Percentiles rank a stretch among this genome's conserved stretches.
Evolutionary conservation across 345 rosid species (phyloP).

Genomic region (Alliaria petiolata): DNA sequence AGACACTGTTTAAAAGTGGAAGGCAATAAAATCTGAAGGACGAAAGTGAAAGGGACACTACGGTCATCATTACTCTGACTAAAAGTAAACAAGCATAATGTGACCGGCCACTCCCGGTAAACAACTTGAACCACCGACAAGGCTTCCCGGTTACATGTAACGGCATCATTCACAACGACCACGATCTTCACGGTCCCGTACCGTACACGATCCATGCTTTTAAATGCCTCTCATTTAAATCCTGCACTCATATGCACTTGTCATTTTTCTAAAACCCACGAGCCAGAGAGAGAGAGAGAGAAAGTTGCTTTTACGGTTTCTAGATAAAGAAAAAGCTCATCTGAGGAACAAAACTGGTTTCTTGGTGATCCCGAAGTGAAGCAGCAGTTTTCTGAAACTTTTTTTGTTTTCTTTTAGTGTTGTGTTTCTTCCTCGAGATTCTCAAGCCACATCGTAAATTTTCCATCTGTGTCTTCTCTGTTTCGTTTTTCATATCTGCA

Average conservation of each 20-base stretch:
- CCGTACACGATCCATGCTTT: not conserved
- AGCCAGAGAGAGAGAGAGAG: not conserved
- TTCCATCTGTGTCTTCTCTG: not conserved
- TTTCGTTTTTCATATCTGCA: not conserved
- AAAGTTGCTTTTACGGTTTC: slow-evolving; percentile 15
- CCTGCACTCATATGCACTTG: too few species aligned
- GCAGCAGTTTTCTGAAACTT: not conserved
- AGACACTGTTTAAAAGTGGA: slow-evolving; percentile 11
- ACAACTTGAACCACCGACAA: slow-evolving; percentile 31
- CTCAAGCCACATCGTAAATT: not conserved
- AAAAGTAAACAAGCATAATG: slow-evolving; percentile 14
- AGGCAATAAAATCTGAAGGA: slow-evolving; percentile 12
- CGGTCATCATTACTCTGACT: slow-evolving; percentile 13
- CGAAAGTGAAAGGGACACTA: slow-evolving; percentile 7
- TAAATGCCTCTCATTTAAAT: not conserved
- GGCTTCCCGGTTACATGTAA: slow-evolving; percentile 23
- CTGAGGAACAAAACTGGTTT: not conserved
- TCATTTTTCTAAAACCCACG: not conserved
- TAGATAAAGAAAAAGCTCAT: not conserved
- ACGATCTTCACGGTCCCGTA: slow-evolving; percentile 19
- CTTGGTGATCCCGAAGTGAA: slow-evolving; percentile 12
- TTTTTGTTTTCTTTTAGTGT: not conserved
- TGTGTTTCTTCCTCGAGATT: slow-evolving; percentile 6
- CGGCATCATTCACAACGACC: slow-evolving; percentile 16
- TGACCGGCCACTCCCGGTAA: slow-evolving; percentile 25